Base-by-base conservation (phyloP, 441 rosid species). In the Syzygium syzygioides region DNA sequence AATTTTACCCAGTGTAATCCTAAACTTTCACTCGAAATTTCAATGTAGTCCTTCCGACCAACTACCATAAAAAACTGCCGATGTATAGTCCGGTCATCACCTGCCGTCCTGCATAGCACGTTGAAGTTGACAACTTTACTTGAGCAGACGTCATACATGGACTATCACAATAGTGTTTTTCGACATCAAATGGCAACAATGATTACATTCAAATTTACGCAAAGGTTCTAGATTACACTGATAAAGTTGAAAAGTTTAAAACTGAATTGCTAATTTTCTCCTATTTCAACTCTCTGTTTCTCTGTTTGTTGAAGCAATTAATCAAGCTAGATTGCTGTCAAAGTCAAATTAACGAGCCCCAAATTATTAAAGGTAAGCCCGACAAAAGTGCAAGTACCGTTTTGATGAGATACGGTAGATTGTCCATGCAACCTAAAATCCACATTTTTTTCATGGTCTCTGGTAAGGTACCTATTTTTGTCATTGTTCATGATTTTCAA, bases 51-150 rank as follows among this genome's bases (percentile, higher is more conserved):
- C 18, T 66, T 32, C 4, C 6, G 4, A 0, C 14, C 12, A 68
- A 19, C 34, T 34, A 37, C 3, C 12, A 5, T 34, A 0, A 1
- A 26, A 2, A 34, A 34, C 19, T 37, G 19, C 7, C 1, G 2
- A 18, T 32, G 23, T 32, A 6, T 14, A 0, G 0, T 68, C 4
- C 2, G 6, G 5, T 68, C 23, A 3, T 68, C 79, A 34, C 48
- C 20, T 68, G 6, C 13, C 1, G 0, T 18, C 0, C 0, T 3
- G 7, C 19, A 7, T 6, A 25, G 6, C 26, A 32, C 23, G 19
- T 32, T 34, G 4, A 3, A 9, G 48, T 68, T 4, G 48, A 34
- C 7, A 34, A 68, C 25, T 68, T 34, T 34, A 37, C 26, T 68
- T 5, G 7, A 68, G 9, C 26, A 7, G 3, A 34, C 48, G 1